Evolutionary conservation across 805 yeast genomes (phyloP), one percentile per base, ranked within the genome.

Genomic region (Wickerhamomyces subpelliculosus): DNA sequence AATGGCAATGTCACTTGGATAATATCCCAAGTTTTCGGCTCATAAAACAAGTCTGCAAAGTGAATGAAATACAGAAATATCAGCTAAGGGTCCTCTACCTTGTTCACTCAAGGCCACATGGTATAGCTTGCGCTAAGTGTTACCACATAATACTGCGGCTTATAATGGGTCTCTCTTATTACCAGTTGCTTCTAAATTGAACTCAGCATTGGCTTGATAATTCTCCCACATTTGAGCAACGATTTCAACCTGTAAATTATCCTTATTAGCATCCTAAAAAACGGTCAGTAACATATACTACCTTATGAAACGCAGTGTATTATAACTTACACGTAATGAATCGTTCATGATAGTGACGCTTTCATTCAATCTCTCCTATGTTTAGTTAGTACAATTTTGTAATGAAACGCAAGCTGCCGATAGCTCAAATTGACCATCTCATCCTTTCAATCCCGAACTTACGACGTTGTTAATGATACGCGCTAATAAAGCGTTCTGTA

Each of bases 211-310:
- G 29, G 79, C 72, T 42, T 75, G 72, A 53, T 85, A 86, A 48
- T 78, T 81, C 39, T 78, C 84, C 85, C 93, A 84, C 73, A 86
- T 75, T 48, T 78, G 84, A 3, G 87, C 72, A 29, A 84, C 73
- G 25, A 83, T 64, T 44, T 84, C 93, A 5, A 80, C 69, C 36
- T 84, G 79, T 54, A 79, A 72, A 51, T 84, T 84, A 37, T 75
- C 75, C 40, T 72, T 65, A 55, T 81, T 84, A 11, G 83, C 74
- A 36, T 77, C 68, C 58, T 61, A 69, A 3, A 25, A 10, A 4
- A 2, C 24, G 5, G 35, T 38, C 35, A 40, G 40, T n/a, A n/a
- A n/a, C n/a, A n/a, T n/a, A n/a, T n/a, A n/a, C n/a, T n/a, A n/a
- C n/a, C 26, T 17, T 17, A 9, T 13, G n/a, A 17, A 19, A n/a